phyloP scores from a whole-genome alignment of 192 early-diverging fungal genomes.

The Backusella tuberculispora region DNA sequence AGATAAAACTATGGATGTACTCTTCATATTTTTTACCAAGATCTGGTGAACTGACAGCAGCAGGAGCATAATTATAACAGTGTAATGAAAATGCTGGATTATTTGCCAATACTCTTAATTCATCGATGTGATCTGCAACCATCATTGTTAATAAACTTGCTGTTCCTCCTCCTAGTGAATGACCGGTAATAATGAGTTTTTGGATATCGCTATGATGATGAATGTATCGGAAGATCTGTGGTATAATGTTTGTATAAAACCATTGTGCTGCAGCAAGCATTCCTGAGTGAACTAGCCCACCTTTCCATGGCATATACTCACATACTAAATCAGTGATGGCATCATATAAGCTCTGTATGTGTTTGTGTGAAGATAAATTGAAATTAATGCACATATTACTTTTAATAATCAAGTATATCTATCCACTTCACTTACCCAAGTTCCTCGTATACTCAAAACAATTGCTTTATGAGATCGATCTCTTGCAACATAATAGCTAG shows the following conservation, averaged over 20 bases:
- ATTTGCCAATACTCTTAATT: conserved; percentile 29
- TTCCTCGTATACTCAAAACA: conserved; percentile 75
- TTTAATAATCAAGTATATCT: not conserved
- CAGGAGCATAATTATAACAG: conserved; percentile 58
- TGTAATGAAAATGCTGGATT: conserved; percentile 47
- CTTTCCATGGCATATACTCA: conserved; percentile 77
- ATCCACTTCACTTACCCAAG: conserved; percentile 50
- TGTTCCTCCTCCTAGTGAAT: conserved; percentile 65
- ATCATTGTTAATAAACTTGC: conserved; percentile 68
- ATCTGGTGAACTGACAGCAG: conserved; percentile 52
- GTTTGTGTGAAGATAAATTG: not conserved
- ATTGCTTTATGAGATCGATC: conserved; percentile 64
- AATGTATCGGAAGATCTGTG: conserved; percentile 54
- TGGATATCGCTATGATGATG: conserved; percentile 42
- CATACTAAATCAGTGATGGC: conserved; percentile 78
- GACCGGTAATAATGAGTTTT: conserved; percentile 61
- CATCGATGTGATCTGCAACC: conserved; percentile 53
- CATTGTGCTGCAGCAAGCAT: conserved; percentile 73
- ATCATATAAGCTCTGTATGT: conserved; percentile 65
- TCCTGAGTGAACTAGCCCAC: conserved; percentile 75
- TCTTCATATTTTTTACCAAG: conserved; percentile 53
- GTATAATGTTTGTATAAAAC: conserved; percentile 63
- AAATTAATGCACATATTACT: not conserved
- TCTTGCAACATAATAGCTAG: conserved; percentile 74
- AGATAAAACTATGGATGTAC: conserved; percentile 61